A percentile compares a stretch with the other conserved stretches of the same genome.
Conservation (phyloP, 148 eudicot genomes). For the Euryodendron excelsum region DNA sequence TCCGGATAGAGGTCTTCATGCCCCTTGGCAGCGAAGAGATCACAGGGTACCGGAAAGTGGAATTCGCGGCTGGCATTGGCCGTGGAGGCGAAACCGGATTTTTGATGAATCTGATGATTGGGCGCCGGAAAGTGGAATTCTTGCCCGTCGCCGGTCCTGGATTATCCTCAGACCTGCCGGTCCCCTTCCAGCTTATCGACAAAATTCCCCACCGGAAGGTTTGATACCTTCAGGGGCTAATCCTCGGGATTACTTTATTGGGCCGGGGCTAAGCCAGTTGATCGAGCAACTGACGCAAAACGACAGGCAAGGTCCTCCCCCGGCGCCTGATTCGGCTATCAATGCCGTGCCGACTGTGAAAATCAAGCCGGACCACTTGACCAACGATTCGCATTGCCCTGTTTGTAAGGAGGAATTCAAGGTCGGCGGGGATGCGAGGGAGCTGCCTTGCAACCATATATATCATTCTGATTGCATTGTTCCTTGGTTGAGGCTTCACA, state of each 20-base stretch:
- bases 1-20: too few relatives aligned
- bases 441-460: conserved; percentile 74
- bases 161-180: conserved; percentile 42
- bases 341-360: conserved; percentile 48
- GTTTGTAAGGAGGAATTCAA: conserved; percentile 78
- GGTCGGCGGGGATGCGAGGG: conserved; percentile 63
- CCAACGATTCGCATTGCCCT: conserved; percentile 55
- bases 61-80: conserved; percentile 20
- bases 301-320: conserved; percentile 72
- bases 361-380: conserved; percentile 45
- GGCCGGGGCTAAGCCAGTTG: conserved; percentile 56
- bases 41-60: conserved; percentile 13
- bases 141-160: conserved; percentile 48
- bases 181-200: conserved; percentile 4
- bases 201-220: conserved; percentile 9
- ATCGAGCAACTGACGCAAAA: conserved; percentile 67
- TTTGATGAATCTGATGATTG: conserved; percentile 32
- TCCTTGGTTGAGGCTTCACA: conserved; percentile 88
- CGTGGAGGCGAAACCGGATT: conserved; percentile 19
- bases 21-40: not conserved
- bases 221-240: conserved; percentile 35
- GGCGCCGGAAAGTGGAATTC: conserved; percentile 33
- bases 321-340: conserved; percentile 63
- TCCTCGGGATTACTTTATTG: conserved; percentile 53
- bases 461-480: conserved; percentile 81